Evolutionary conservation across 345 rosid species (phyloP), one percentile per base, ranked within the genome.

Genomic region (Acer yangbiense): DNA sequence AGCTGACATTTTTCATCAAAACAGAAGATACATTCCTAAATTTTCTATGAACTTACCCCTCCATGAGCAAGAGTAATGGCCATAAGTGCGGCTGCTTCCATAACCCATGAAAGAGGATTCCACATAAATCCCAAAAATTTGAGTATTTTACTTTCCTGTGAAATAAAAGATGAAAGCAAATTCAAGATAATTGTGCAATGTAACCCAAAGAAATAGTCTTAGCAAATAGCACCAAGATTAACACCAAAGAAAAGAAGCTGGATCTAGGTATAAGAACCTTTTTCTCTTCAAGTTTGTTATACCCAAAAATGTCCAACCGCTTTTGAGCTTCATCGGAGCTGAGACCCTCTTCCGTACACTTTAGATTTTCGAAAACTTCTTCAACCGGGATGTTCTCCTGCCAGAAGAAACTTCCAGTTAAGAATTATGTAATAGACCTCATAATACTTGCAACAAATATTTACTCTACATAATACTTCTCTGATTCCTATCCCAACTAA

Each of bases 281-380:
- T 82, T 87, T 90, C 85, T 89, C 94, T 82, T 90, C 91, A 71
- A 90, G 87, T 68, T 89, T 89, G 82, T 89, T 90, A 64, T 85
- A 71, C 1, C 94, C 92, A 76, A 90, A 90, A 61, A 89, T 72
- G 65, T 84, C 79, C 73, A 87, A 66, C 64, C 94, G 74, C 69
- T 44, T 70, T 75, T 85, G 80, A 68, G 80, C 88, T 58, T 89
- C 92, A 66, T 84, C 80, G 16, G 79, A 35, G 60, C 54, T 77
- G 57, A 90, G 88, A 62, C 89, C 92, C 43, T 80, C 78, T 76
- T 46, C 79, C 3, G 88, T 86, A 75, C 94, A 90, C 79, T 85
- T 85, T 83, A 89, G 72, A 65, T 84, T 81, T 65, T 90, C 87
- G 20, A 86, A 82, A 65, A 89, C 94, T 75, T 86, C 89, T 71